These are phyloP conservation scores for Russula sp. DNA, from an alignment of 768 basidiomycete species.

Conservation along the genomic window DNA sequence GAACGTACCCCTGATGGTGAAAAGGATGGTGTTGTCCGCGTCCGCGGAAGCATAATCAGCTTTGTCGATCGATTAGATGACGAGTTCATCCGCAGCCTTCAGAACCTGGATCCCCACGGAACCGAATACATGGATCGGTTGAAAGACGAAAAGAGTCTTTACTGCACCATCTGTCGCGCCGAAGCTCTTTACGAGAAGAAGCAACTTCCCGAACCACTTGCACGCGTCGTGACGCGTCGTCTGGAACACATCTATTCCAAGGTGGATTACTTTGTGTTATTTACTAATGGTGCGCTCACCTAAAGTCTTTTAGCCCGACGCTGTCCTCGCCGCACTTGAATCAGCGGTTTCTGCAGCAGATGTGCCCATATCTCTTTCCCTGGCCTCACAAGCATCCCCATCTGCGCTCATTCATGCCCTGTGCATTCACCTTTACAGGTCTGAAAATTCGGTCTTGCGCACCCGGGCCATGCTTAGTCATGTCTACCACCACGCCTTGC, in stretches of 20 bases:
- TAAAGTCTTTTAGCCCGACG: constrained; percentile 67
- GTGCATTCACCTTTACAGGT: constrained; percentile 90
- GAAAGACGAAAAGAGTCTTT: constrained; percentile 93
- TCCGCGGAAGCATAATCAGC: constrained; percentile 94
- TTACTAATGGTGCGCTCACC: constrained; percentile 18
- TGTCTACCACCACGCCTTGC: constrained; percentile 94
- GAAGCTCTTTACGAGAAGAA: constrained; percentile 89
- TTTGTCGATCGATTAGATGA: constrained; percentile 96
- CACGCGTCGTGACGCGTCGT: constrained; percentile 89
- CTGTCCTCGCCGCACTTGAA: constrained; percentile 89
- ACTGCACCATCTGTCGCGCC: constrained; percentile 88
- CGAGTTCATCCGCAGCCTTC: constrained; percentile 95
- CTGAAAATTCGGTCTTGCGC: constrained; percentile 85
- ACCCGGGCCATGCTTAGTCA: constrained; percentile 97
- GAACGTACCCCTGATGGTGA: constrained; percentile 79
- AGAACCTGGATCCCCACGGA: constrained; percentile 98
- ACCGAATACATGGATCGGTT: constrained; percentile 98
- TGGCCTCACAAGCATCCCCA: constrained; percentile 54
- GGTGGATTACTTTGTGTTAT: constrained; percentile 45
- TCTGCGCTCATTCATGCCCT: constrained; percentile 82
- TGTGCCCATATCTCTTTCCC: constrained; percentile 59
- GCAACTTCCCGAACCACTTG: constrained; percentile 70
- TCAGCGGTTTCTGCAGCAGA: constrained; percentile 56
- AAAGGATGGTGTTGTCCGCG: constrained; percentile 69
- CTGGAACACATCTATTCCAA: constrained; percentile 98